Base-by-base conservation (phyloP, 2,329 filamentous ascomycete species). In the Cyanodermella asteris region DNA sequence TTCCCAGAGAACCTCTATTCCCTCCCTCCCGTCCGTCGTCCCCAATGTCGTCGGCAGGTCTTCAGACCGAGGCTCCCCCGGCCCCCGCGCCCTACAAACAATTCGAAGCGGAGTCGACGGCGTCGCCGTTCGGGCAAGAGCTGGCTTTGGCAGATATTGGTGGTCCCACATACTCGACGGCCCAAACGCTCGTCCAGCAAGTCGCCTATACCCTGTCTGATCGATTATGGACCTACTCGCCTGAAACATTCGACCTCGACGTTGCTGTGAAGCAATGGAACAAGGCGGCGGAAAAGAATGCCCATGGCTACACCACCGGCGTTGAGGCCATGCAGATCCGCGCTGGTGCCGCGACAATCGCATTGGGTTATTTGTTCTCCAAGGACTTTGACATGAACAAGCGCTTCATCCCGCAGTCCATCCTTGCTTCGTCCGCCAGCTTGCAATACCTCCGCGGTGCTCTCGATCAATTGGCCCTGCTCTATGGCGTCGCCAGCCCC, bases 191-290 rank as follows among this genome's bases (percentile, higher is more conserved):
- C 28, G 74, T 94, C 35, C 87, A 97, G 56, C 87, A 97, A 53
- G 74, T 94, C 35, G 80, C 84, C 32, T 97, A 91, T 55, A 67
- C 77, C 34, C 63, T 97, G 32, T 94, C 84, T 28, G 82, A 94
- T 59, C 91, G 91, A 61, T 71, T 94, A 53, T 97, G 91, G 56
- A 76, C 82, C 28, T 94, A 91, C 59, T 94, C 84, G 3, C 80
- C 82, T 15, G 77, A 91, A 42, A 76, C 78, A 9, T 94, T 93
- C 43, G 77, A 90, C 45, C 64, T 97, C 35, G 84, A 94, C 47
- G 51, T 72, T 33, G 80, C 82, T 23, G 71, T 77, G 27, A 75
- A 72, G 48, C 52, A 67, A 37, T 97, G 87, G 87, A 61, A 67
- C 24, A 49, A 54, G 15, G 53, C 65, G 33, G 56, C 64, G 33